A percentile compares a stretch with the other conserved stretches of the same genome.
Evolutionary conservation across 2,329 filamentous ascomycete genomes (phyloP).

Genomic region (Exophiala mesophila): DNA sequence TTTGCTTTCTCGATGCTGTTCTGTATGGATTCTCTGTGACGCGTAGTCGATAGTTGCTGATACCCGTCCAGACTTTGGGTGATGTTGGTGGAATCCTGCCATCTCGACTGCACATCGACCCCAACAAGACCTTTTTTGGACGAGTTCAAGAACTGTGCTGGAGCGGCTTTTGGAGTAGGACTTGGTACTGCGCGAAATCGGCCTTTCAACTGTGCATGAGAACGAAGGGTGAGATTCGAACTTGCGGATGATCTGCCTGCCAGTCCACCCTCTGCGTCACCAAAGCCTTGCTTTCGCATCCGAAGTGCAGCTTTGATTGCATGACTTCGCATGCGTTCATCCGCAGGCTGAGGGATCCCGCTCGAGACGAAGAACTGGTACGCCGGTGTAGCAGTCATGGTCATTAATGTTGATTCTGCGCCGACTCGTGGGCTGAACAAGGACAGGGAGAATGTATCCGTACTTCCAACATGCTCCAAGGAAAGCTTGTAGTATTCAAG

Average conservation of each 20-base stretch:
- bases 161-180: background rate
- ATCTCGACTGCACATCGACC: background rate
- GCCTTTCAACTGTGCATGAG: background rate
- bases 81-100: too few species aligned
- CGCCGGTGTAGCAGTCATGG: background rate
- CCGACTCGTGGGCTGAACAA: too few species aligned
- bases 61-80: background rate
- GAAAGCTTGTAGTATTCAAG: too few species aligned
- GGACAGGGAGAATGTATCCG: too few species aligned
- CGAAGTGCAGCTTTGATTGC: background rate
- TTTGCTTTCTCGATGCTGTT: background rate
- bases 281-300: background rate
- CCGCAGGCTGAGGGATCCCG: background rate
- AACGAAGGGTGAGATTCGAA: background rate
- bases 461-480: too few species aligned
- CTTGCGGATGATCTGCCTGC: background rate
- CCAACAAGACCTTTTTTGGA: background rate
- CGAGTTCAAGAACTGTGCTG: too few species aligned
- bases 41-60: background rate
- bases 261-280: background rate
- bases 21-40: background rate
- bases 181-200: background rate
- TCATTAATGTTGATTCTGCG: too few species aligned
- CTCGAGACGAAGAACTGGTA: background rate
- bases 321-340: background rate